Evolutionary conservation across 495 filamentous ascomycete species (phyloP).

Genomic region (Geopyxis carbonaria): DNA sequence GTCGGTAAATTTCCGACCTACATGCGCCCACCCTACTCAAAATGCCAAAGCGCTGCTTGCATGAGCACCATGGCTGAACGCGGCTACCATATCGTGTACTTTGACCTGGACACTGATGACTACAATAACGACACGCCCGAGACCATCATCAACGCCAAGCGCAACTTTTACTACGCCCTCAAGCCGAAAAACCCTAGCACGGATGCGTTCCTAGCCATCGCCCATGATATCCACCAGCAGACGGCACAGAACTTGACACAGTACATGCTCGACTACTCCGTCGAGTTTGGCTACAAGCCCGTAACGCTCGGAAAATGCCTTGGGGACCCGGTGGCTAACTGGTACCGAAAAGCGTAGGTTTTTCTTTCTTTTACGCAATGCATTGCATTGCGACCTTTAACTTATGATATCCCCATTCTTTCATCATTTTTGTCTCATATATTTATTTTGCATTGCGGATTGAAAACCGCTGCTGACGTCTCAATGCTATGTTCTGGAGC

Average conservation of each 20-base stretch:
- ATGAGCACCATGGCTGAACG: slow-evolving; percentile 41
- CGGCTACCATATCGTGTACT: slow-evolving; percentile 60
- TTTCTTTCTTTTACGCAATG: not conserved
- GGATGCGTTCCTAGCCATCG: slow-evolving; percentile 47
- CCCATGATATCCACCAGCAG: slow-evolving; percentile 64
- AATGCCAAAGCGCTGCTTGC: slow-evolving; percentile 43
- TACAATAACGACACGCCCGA: slow-evolving; percentile 45
- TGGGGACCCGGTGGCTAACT: slow-evolving; percentile 49
- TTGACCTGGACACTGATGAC: slow-evolving; percentile 65
- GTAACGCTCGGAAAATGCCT: slow-evolving; percentile 64
- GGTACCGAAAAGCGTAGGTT: slow-evolving; percentile 39
- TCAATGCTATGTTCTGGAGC: no score
- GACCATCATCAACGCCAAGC: slow-evolving; percentile 51
- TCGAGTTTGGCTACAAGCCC: slow-evolving; percentile 39
- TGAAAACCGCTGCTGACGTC: no score
- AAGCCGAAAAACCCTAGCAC: slow-evolving; percentile 29
- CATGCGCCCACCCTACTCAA: slow-evolving; percentile 66
- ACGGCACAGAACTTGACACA: slow-evolving; percentile 60
- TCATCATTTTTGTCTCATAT: no score
- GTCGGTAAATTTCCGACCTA: slow-evolving; percentile 68
- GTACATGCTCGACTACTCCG: slow-evolving; percentile 45
- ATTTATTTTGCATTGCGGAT: no score
- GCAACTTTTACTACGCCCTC: slow-evolving; percentile 48
- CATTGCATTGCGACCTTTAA: no score
- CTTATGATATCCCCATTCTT: no score